phyloP scores from a whole-genome alignment of 495 filamentous ascomycete genomes.

The Penicillium flavigenum region DNA sequence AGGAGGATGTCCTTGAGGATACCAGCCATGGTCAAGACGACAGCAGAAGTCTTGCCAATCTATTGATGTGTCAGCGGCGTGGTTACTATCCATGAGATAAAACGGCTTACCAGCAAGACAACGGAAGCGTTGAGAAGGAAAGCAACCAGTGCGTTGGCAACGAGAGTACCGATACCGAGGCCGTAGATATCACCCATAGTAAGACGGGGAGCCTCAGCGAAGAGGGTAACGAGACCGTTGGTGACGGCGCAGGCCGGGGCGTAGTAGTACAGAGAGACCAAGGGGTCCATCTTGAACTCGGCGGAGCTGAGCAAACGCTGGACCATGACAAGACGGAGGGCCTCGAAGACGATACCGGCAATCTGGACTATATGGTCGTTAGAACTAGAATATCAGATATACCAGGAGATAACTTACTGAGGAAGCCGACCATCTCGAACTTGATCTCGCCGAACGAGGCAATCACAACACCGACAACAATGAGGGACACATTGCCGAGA shows the following conservation, averaged over 20 bases:
- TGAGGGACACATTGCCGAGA: constrained; percentile 77
- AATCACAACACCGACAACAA: constrained; percentile 82
- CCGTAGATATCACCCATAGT: constrained; percentile 65
- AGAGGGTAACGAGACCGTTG: constrained; percentile 71
- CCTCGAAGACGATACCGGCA: constrained; percentile 78
- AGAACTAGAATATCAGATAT: not conserved
- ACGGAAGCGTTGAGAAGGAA: constrained; percentile 86
- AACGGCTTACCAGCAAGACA: constrained; percentile 71
- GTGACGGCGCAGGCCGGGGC: constrained; percentile 82
- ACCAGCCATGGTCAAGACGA: constrained; percentile 92
- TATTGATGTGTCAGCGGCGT: constrained; percentile 40
- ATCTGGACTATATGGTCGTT: constrained; percentile 51
- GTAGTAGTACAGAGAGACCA: constrained; percentile 92
- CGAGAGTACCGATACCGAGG: constrained; percentile 68
- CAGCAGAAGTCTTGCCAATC: constrained; percentile 94
- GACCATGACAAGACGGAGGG: constrained; percentile 83
- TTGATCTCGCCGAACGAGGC: constrained; percentile 87
- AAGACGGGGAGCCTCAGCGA: constrained; percentile 70
- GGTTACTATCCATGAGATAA: not conserved
- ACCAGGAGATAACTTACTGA: constrained; percentile 39
- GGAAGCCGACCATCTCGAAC: constrained; percentile 77
- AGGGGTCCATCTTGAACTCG: constrained; percentile 93
- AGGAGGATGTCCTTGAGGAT: constrained; percentile 95
- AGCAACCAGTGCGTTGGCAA: constrained; percentile 75
- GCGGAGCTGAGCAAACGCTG: constrained; percentile 77